These are phyloP conservation scores for Panaeolus papilionaceus DNA, from an alignment of 768 basidiomycete species.

Conservation along the genomic window DNA sequence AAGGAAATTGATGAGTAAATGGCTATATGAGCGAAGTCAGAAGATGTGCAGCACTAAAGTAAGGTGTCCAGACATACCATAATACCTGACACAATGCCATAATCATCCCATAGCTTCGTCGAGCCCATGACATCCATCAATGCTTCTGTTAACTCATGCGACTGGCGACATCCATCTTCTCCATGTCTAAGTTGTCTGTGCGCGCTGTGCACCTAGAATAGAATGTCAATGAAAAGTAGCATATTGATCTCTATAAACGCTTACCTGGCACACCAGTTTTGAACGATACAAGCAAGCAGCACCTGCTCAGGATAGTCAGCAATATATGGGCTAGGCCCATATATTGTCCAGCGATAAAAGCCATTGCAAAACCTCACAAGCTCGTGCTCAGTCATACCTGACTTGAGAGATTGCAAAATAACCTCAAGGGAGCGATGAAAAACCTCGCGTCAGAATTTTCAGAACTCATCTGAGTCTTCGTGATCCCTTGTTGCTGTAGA, in stretches of 20 bases:
- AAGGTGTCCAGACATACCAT: conserved; percentile 14
- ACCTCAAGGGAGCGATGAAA: conserved; percentile 36
- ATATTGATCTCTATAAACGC: too few relatives aligned
- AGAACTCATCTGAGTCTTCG: conserved; percentile 27
- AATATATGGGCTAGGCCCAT: conserved; percentile 42
- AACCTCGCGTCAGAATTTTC: conserved; percentile 35
- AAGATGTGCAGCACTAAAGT: too few relatives aligned
- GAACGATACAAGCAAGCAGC: conserved; percentile 37
- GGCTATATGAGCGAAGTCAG: too few relatives aligned
- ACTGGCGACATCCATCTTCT: neutral
- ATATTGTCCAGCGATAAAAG: conserved; percentile 34
- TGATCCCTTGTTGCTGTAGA: conserved; percentile 23
- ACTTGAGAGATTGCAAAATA: conserved; percentile 30
- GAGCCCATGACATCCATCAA: conserved; percentile 13
- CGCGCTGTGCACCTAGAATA: conserved; percentile 15
- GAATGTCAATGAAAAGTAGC: too few relatives aligned
- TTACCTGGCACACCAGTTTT: conserved; percentile 46
- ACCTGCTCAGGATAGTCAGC: conserved; percentile 47
- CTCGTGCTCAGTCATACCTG: conserved; percentile 33
- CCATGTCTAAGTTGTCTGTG: conserved; percentile 15
- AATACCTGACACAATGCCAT: conserved; percentile 13
- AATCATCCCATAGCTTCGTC: conserved; percentile 17
- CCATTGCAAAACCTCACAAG: conserved; percentile 37
- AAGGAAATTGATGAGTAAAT: conserved; percentile 20
- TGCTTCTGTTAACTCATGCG: conserved; percentile 14